phyloP scores from a whole-genome alignment of 2,329 filamentous ascomycete species.

The Myriosclerotinia scirpicola region DNA sequence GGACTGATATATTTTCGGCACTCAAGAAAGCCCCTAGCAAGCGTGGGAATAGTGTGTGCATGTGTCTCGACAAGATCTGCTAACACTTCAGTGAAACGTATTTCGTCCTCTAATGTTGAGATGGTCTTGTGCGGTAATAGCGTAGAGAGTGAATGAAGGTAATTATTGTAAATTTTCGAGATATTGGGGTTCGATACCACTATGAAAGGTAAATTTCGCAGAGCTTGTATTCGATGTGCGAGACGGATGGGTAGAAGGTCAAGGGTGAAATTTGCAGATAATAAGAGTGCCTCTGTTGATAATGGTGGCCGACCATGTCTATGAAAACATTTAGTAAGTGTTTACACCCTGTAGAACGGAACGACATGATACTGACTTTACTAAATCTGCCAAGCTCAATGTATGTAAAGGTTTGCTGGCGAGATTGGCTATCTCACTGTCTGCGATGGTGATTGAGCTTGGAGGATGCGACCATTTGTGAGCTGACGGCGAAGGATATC shows the following conservation, averaged over 20 bases:
- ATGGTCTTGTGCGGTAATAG: constrained; percentile 77
- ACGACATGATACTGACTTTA: constrained; percentile 60
- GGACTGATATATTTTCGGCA: constrained; percentile 86
- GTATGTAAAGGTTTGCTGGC: constrained; percentile 77
- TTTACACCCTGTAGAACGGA: neutral
- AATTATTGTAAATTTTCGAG: constrained; percentile 92
- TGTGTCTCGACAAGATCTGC: constrained; percentile 95
- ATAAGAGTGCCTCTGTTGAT: constrained; percentile 74
- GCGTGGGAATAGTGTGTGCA: constrained; percentile 87
- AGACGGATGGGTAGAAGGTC: constrained; percentile 88
- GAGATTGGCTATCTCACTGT: constrained; percentile 76
- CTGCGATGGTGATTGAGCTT: constrained; percentile 54
- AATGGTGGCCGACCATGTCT: constrained; percentile 81
- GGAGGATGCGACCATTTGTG: constrained; percentile 47
- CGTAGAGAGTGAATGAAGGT: constrained; percentile 87
- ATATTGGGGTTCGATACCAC: constrained; percentile 98
- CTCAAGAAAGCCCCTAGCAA: constrained; percentile 90
- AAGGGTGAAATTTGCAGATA: constrained; percentile 94
- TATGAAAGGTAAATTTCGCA: constrained; percentile 93
- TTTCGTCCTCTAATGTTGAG: constrained; percentile 79
- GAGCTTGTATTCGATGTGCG: constrained; percentile 87
- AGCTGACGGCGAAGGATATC: constrained; percentile 38
- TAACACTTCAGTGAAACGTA: constrained; percentile 87
- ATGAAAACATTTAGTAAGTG: constrained; percentile 24
- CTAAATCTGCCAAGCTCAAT: constrained; percentile 81